These are phyloP conservation scores for Raphanus sativus DNA, from an alignment of 345 rosid species.

Conservation along the genomic window DNA sequence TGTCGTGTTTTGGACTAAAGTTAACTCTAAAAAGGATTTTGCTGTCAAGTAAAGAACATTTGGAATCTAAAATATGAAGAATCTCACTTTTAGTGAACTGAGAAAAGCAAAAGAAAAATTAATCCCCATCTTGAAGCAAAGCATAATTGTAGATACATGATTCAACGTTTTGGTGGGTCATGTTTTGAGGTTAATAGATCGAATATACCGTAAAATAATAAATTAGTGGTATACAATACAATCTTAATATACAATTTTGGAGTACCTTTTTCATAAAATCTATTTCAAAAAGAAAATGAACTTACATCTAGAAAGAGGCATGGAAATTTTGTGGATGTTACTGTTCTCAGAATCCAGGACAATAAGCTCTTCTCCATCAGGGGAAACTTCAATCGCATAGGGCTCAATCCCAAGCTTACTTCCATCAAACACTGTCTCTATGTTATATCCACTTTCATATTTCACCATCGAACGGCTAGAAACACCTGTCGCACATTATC, in stretches of 20 bases:
- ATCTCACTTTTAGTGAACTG: slow-evolving; percentile 34
- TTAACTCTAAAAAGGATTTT: background rate
- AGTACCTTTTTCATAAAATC: background rate
- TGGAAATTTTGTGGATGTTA: slow-evolving; percentile 81
- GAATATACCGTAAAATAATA: background rate
- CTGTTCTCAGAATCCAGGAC: slow-evolving; percentile 84
- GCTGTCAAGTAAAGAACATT: background rate
- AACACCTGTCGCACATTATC: slow-evolving; percentile 47
- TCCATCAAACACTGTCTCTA: slow-evolving; percentile 99
- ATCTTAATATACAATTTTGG: background rate
- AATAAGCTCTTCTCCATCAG: slow-evolving; percentile 72
- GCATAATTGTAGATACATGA: slow-evolving; percentile 15
- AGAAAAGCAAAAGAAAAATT: slow-evolving; percentile 17
- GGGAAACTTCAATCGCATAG: slow-evolving; percentile 65
- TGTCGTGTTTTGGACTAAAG: slow-evolving; percentile 37
- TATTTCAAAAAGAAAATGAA: slow-evolving; percentile 11
- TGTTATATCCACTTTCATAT: slow-evolving; percentile 87
- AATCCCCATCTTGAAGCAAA: slow-evolving; percentile 45
- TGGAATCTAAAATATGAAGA: slow-evolving; percentile 41
- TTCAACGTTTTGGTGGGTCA: slow-evolving; percentile 31
- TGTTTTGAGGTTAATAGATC: background rate
- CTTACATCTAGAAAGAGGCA: slow-evolving; percentile 86
- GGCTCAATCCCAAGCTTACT: slow-evolving; percentile 93
- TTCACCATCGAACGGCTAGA: slow-evolving; percentile 89
- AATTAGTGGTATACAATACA: background rate